Evolutionary conservation across 805 yeast species (phyloP).

Genomic region (Pichia exigua): DNA sequence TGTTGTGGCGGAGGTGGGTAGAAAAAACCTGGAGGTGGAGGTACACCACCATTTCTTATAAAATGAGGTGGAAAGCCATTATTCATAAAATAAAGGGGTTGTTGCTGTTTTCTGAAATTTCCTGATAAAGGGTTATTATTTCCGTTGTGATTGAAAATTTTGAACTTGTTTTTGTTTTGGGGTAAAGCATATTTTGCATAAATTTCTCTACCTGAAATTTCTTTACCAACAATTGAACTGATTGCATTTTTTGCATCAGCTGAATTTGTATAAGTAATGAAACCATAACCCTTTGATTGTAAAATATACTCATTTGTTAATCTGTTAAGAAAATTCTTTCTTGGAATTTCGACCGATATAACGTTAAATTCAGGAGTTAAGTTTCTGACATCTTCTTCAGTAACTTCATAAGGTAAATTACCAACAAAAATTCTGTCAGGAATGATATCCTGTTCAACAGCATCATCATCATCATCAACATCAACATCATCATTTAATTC

Average conservation of each 20-base stretch:
- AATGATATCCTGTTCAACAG: conserved; percentile 21
- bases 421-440: conserved; percentile 40
- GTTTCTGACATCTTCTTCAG: conserved; percentile 37
- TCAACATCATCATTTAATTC: no score
- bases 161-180: conserved; percentile 21
- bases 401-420: conserved; percentile 36
- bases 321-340: conserved; percentile 20
- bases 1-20: neutral
- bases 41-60: neutral
- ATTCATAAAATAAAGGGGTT: neutral
- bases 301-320: conserved; percentile 17
- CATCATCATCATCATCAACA: conserved; percentile 5
- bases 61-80: neutral
- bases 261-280: conserved; percentile 51
- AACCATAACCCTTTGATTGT: conserved; percentile 32
- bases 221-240: conserved; percentile 23
- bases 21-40: neutral
- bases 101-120: neutral
- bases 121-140: neutral
- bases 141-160: conserved; percentile 1
- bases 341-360: conserved; percentile 27
- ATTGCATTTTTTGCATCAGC: conserved; percentile 63
- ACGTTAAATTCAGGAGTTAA: conserved; percentile 31
- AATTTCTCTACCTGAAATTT: conserved; percentile 32
- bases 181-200: conserved; percentile 46